Evolutionary conservation across 2,329 filamentous ascomycete species (phyloP), one percentile per base, ranked within the genome.

Genomic region (Mycosphaerella sp.): DNA sequence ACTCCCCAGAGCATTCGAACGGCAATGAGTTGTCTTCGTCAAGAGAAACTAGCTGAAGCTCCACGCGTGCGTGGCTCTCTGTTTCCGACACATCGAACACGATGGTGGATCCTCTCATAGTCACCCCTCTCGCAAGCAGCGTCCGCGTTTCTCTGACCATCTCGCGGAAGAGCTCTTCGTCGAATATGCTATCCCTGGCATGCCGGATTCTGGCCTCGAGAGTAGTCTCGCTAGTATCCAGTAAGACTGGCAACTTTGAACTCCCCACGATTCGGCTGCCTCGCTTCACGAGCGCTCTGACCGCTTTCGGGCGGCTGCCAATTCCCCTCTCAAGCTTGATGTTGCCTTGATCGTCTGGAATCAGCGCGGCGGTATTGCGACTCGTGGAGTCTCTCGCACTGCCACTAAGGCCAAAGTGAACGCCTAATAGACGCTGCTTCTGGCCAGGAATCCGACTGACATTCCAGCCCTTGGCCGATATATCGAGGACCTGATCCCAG

Each of bases 111-210:
- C 71, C 81, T 32, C 80, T 76, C 12, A 83, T 78, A 21, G 77
- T 78, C 10, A 96, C 84, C 8, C 84, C 81, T 54, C 87, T 83
- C 9, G 83, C 81, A 2, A 84, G 77, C 17, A 95, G 74, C 0
- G 78, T 77, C 13, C 89, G 84, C 0, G 86, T 83, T 70, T 98
- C 93, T 14, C 88, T 79, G 46, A 85, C 84, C 53, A 97, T 75
- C 69, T 98, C 93, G 60, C 95, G 84, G 78, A 89, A 96, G 1
- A 98, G 73, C 66, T 98, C 93, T 64, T 90, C 84, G 25, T 87
- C 82, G 61, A 87, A 89, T 16, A 91, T 76, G 44, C 86, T 88
- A 67, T 93, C 86, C 50, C 87, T 79, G 2, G 87, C 86, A 60
- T 87, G 80, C 14, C 84, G 79, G 28, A 94, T 86, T 8, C 83